Percentiles rank a stretch among this genome's conserved stretches.
Conservation (phyloP, 2,329 filamentous ascomycete species). For the Diaporthe australafricana region DNA sequence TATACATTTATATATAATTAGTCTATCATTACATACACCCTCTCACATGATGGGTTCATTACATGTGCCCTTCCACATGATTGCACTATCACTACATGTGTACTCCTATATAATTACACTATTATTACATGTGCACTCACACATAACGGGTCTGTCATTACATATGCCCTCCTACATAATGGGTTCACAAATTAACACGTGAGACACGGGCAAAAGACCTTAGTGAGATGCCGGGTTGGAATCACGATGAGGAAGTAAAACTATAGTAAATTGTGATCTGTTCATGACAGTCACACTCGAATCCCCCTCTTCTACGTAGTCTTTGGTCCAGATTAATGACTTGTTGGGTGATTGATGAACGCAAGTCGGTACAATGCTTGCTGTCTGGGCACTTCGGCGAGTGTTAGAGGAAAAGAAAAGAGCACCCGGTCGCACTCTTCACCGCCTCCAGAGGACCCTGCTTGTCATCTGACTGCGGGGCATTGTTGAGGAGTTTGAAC, state of each 20-base stretch:
- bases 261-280: constrained; percentile 45
- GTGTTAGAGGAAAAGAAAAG: constrained; percentile 47
- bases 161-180: no score
- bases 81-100: no score
- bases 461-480: neutral
- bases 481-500: neutral
- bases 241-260: constrained; percentile 35
- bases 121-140: no score
- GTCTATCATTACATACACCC: no score
- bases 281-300: constrained; percentile 55
- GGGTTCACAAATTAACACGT: constrained; percentile 55
- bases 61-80: no score
- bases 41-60: no score
- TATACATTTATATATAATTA: no score
- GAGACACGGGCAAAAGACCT: constrained; percentile 55
- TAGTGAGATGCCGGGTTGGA: constrained; percentile 58
- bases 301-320: constrained; percentile 55
- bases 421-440: constrained; percentile 43
- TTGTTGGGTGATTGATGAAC: constrained; percentile 50
- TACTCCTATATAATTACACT: no score
- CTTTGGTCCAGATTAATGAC: constrained; percentile 52
- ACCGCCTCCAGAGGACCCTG: neutral
- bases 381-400: constrained; percentile 53
- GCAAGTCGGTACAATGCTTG: constrained; percentile 47
- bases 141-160: no score